Evolutionary conservation across 2,329 filamentous ascomycete species (phyloP).

Genomic region (Arthroderma uncinatum): DNA sequence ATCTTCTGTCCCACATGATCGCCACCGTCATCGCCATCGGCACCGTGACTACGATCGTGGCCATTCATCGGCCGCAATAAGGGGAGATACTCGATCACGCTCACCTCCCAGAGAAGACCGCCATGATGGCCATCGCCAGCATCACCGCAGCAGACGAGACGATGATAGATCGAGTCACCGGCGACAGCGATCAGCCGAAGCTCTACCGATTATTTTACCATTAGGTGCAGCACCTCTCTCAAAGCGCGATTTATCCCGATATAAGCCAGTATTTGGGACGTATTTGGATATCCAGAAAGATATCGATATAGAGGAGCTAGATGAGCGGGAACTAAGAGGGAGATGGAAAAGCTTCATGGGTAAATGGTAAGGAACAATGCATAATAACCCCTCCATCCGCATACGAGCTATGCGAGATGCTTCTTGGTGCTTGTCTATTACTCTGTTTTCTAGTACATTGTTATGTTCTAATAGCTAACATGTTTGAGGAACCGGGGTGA

Average conservation of each 20-base stretch:
- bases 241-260: slow-evolving; percentile 56
- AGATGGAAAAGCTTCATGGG: slow-evolving; percentile 87
- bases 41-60: neutral
- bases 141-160: slow-evolving; percentile 15
- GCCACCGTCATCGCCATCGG: neutral
- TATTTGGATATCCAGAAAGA: slow-evolving; percentile 86
- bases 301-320: slow-evolving; percentile 55
- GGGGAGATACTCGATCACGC: slow-evolving; percentile 12
- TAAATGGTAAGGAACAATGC: slow-evolving; percentile 56
- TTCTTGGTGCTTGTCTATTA: neutral
- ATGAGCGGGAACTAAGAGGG: slow-evolving; percentile 64
- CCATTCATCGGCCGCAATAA: neutral
- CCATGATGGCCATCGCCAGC: slow-evolving; percentile 29
- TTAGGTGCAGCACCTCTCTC: slow-evolving; percentile 54
- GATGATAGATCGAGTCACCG: slow-evolving; percentile 1
- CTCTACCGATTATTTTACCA: slow-evolving; percentile 43
- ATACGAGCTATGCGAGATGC: neutral
- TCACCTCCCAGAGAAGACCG: slow-evolving; percentile 23
- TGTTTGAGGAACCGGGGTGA: slow-evolving; percentile 65
- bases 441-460: neutral
- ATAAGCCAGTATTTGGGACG: slow-evolving; percentile 63
- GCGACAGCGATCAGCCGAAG: slow-evolving; percentile 9
- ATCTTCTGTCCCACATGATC: neutral
- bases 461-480: slow-evolving; percentile 33
- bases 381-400: slow-evolving; percentile 6